Evolutionary conservation across 75 land plant genomes (phyloP).

Genomic region (Isoetes taiwanensis): DNA sequence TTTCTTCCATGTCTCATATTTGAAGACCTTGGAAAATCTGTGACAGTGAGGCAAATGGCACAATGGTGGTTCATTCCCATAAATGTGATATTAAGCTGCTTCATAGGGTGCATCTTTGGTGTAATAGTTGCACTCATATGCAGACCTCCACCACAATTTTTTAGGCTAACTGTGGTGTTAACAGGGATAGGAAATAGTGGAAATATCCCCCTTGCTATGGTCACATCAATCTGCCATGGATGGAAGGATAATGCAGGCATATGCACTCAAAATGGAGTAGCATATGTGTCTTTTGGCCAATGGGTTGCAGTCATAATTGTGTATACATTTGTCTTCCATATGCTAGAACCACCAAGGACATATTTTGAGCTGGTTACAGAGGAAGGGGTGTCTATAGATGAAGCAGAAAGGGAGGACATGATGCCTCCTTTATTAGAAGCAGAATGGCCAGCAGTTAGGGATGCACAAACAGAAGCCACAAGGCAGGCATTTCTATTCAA

Average conservation of each 20-base stretch:
- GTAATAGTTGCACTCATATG: not conserved
- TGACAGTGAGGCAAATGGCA: not conserved
- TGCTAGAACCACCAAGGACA: conserved; percentile 67
- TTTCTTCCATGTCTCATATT: conserved; percentile 5
- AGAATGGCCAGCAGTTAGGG: not conserved
- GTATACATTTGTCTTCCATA: conserved; percentile 73
- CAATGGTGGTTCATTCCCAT: conserved; percentile 6
- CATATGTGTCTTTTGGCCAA: conserved; percentile 7
- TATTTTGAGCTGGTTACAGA: conserved; percentile 49
- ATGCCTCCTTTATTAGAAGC: not conserved
- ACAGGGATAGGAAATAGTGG: not conserved
- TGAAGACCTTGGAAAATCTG: conserved; percentile 1
- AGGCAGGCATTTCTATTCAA: not conserved
- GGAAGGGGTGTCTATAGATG: too few species aligned
- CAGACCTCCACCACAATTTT: not conserved
- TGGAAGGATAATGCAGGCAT: not conserved
- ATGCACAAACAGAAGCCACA: not conserved
- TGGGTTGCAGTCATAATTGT: conserved; percentile 55
- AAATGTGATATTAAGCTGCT: not conserved
- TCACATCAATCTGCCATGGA: not conserved
- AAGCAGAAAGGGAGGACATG: too few species aligned
- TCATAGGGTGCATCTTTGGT: not conserved
- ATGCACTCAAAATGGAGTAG: not conserved
- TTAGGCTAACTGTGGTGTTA: not conserved
- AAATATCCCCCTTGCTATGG: not conserved